Base-by-base conservation (phyloP, 108 stramenopile species). In the Cyclostephanos tholiformis region DNA sequence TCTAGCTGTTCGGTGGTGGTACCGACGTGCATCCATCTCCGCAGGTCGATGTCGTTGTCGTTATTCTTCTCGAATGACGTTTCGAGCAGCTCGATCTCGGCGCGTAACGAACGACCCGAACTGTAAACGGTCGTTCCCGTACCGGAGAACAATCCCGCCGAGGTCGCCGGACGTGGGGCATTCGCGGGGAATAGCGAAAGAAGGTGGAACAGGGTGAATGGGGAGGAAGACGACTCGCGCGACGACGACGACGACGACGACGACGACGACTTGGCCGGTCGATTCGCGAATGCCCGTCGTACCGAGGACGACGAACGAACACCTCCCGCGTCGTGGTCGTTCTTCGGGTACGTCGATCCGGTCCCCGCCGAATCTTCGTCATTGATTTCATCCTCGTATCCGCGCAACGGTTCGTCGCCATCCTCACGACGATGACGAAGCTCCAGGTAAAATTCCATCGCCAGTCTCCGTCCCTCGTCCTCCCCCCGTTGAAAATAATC, bases 111-210 rank as follows among this genome's bases (percentile, higher is more conserved):
- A 4, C 74, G 55, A 20, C 74, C 74, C 25, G 74, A 67, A 20
- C 74, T 75, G 74, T 75, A 75, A 9, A 75, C 74, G 29, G 74
- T 75, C n/a, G 43, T 59, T 26, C 74, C 74, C 1, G 53, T 23
- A 14, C 74, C 74, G 10, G 74, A 66, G 66, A 75, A 75, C 30
- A 75, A 22, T 41, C 74, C 74, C 44, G 74, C 74, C 53, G 74
- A 75, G 0, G 70, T 41, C 39, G 49, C 32, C 9, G 65, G 65
- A 52, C 50, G 50, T 4, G 65, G 65, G 5, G 65, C 65, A 0
- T 9, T 25, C 26, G 38, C 29, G 61, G 61, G 38, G 62, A 26
- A 55, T 53, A 25, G 19, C 38, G 61, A 62, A 44, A 66, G 29
- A 23, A 66, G 49, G 35, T 48, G 43, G 23, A 66, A 27, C 0